Conservation (phyloP, 306 rosid species). For the Phaseolus lunatus region DNA sequence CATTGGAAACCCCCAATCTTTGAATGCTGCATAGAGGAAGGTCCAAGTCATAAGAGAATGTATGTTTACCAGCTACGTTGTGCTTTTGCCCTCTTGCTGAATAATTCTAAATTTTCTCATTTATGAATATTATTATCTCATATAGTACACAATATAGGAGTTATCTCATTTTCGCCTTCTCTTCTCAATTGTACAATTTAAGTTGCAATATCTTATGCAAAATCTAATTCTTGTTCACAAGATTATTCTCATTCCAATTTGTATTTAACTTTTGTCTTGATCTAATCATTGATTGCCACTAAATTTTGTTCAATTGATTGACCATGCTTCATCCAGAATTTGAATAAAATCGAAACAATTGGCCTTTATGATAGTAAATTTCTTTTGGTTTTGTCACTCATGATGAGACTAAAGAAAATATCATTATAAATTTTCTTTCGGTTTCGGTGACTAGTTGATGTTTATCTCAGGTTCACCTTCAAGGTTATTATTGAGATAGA, state of each 20-base stretch:
- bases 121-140: background rate
- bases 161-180: background rate
- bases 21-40: conserved; percentile 78
- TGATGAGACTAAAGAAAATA: conserved; percentile 27
- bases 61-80: conserved; percentile 43
- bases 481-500: conserved; percentile 58
- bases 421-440: background rate
- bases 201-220: background rate
- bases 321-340: background rate
- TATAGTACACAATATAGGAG: background rate
- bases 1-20: conserved; percentile 67
- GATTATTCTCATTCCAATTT: conserved; percentile 16
- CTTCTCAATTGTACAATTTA: conserved; percentile 5
- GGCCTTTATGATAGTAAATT: conserved; percentile 30
- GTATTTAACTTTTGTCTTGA: conserved; percentile 6
- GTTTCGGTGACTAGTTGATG: conserved; percentile 14
- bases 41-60: conserved; percentile 66
- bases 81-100: background rate
- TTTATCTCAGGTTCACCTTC: conserved; percentile 65
- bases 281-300: background rate
- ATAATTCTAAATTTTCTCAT: background rate
- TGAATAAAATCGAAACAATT: background rate
- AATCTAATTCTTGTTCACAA: conserved; percentile 4
- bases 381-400: conserved; percentile 3
- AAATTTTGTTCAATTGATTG: conserved; percentile 7